A percentile compares a stretch with the other conserved stretches of the same genome.
Evolutionary conservation across 768 basidiomycete species (phyloP).

Genomic region (Royoungia palumana): DNA sequence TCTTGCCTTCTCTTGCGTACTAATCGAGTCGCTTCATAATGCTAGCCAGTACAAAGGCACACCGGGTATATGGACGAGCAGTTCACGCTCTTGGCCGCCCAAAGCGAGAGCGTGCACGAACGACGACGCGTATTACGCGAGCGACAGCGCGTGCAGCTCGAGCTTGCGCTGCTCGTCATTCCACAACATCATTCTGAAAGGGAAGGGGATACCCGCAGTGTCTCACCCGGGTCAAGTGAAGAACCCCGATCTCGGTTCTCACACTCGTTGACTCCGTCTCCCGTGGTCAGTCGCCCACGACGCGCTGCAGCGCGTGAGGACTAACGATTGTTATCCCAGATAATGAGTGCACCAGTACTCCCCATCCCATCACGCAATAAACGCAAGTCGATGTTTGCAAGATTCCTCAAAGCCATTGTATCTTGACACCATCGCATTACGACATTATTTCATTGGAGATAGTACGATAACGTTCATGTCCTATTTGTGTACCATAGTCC

Average conservation of each 20-base stretch:
- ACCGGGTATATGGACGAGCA: conserved; percentile 7
- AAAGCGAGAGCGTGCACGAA: conserved; percentile 19
- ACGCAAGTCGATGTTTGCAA: conserved; percentile 17
- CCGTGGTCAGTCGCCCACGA: conserved; percentile 12
- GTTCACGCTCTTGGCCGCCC: conserved; percentile 11
- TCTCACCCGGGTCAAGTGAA: conserved; percentile 7
- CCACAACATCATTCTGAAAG: background rate
- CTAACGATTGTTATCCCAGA: conserved; percentile 2
- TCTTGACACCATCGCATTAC: background rate
- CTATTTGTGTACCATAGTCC: background rate
- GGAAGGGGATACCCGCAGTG: background rate
- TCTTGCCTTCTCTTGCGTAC: background rate
- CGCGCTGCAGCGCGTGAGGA: background rate
- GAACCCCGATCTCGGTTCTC: conserved; percentile 25
- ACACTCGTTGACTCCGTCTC: conserved; percentile 11
- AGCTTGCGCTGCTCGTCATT: conserved; percentile 7
- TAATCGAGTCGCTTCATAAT: background rate
- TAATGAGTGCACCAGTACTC: background rate
- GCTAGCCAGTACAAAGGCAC: background rate
- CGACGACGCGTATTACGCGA: conserved; percentile 15
- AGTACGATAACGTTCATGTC: background rate
- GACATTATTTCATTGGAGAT: background rate
- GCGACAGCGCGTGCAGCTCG: conserved; percentile 1
- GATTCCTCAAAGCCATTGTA: conserved; percentile 7
- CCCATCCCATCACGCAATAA: background rate